Conservation (phyloP, 805 yeast species). For the Tetrapisispora iriomotensis region DNA sequence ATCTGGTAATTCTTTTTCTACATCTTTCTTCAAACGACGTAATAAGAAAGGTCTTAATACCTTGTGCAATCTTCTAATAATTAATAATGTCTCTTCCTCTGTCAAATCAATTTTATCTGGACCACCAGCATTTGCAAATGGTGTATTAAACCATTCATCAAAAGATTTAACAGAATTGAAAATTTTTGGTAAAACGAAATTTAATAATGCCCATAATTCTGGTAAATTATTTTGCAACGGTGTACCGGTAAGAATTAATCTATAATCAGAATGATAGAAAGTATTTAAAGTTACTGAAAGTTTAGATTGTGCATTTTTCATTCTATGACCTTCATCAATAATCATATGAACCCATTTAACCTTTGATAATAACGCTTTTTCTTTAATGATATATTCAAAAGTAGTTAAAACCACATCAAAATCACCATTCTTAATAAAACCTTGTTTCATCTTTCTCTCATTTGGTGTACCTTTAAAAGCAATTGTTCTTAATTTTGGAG, state of each 20-base stretch:
- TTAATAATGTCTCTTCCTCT: slow-evolving; percentile 77
- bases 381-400: slow-evolving; percentile 72
- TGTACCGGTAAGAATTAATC: slow-evolving; percentile 80
- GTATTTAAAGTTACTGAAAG: slow-evolving; percentile 60
- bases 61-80: slow-evolving; percentile 76
- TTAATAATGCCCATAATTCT: slow-evolving; percentile 75
- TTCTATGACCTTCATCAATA: slow-evolving; percentile 84
- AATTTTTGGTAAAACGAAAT: slow-evolving; percentile 73
- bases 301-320: slow-evolving; percentile 72
- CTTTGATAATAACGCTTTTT: slow-evolving; percentile 57
- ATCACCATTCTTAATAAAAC: slow-evolving; percentile 54
- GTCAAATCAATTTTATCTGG: slow-evolving; percentile 73
- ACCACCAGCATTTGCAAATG: slow-evolving; percentile 75
- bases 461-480: slow-evolving; percentile 72
- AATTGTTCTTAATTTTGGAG: slow-evolving; percentile 63
- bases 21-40: slow-evolving; percentile 79
- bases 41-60: slow-evolving; percentile 76
- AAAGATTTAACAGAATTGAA: slow-evolving; percentile 79
- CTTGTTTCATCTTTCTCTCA: slow-evolving; percentile 56
- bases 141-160: slow-evolving; percentile 86
- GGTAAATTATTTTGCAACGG: slow-evolving; percentile 80
- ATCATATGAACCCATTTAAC: slow-evolving; percentile 79
- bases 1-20: slow-evolving; percentile 77
- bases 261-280: slow-evolving; percentile 63
- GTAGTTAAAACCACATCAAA: slow-evolving; percentile 74